Evolutionary conservation across 768 basidiomycete genomes (phyloP).

Genomic region (Lentinula boryana): DNA sequence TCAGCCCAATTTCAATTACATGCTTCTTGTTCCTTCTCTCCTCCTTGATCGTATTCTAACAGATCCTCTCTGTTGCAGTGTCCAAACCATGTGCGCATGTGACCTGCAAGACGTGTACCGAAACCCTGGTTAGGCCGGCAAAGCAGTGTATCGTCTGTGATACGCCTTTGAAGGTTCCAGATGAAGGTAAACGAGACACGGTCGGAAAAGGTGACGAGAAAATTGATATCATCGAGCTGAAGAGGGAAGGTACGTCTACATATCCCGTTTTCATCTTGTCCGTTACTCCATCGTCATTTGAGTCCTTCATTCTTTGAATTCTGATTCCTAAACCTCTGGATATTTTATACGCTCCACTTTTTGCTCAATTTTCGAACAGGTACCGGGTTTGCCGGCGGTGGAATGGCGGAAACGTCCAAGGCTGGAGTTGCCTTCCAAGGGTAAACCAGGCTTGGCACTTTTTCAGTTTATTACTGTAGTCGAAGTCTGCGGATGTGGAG

Average conservation of each 20-base stretch:
- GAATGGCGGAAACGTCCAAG: slow-evolving; percentile 81
- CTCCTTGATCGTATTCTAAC: neutral
- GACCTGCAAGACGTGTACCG: slow-evolving; percentile 85
- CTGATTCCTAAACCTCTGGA: no score
- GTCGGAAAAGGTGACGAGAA: slow-evolving; percentile 24
- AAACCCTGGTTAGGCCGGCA: slow-evolving; percentile 73
- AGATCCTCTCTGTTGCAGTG: slow-evolving; percentile 33
- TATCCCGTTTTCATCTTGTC: neutral
- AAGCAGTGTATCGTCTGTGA: slow-evolving; percentile 90
- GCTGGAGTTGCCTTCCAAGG: slow-evolving; percentile 85
- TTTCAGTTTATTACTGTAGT: no score
- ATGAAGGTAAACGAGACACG: neutral
- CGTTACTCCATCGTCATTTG: neutral
- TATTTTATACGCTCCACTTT: neutral
- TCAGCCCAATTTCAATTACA: no score
- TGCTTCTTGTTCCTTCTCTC: no score
- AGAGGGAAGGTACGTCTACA: slow-evolving; percentile 67
- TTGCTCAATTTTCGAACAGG: slow-evolving; percentile 33
- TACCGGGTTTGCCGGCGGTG: slow-evolving; percentile 94
- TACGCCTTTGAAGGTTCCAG: slow-evolving; percentile 28
- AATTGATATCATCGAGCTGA: slow-evolving; percentile 75
- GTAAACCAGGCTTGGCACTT: slow-evolving; percentile 18
- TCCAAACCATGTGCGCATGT: slow-evolving; percentile 90
- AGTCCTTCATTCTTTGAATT: neutral
- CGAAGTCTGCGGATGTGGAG: no score